Evolutionary conservation across 345 rosid species (phyloP).

Genomic region (Corchorus olitorius): DNA sequence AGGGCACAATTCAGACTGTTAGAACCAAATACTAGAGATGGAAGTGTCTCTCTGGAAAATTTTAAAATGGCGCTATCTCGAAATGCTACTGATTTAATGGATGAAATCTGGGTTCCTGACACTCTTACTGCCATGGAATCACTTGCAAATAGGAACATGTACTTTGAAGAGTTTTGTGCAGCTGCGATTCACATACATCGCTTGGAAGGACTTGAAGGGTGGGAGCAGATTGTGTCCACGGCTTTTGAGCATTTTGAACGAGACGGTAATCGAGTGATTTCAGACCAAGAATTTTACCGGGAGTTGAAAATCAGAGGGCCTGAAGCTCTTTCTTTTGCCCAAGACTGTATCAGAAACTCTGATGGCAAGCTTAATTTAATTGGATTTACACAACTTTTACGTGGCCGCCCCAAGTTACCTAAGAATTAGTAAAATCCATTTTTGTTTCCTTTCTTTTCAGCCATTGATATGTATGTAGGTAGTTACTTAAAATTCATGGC

Average conservation of each 20-base stretch:
- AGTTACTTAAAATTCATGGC: background rate
- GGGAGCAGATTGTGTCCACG: conserved; percentile 66
- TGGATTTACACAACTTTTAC: conserved; percentile 81
- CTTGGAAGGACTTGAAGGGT: conserved; percentile 69
- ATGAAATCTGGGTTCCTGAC: conserved; percentile 70
- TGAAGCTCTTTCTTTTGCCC: conserved; percentile 69
- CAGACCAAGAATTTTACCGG: conserved; percentile 60
- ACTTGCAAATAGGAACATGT: conserved; percentile 69
- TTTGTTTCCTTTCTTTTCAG: no score
- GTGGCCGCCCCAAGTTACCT: no score
- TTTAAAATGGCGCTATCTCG: conserved; percentile 65
- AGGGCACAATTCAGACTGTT: conserved; percentile 69
- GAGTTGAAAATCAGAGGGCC: conserved; percentile 73
- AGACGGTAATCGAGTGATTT: conserved; percentile 74
- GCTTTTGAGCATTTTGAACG: conserved; percentile 73
- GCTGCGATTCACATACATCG: conserved; percentile 77
- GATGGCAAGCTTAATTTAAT: conserved; percentile 88
- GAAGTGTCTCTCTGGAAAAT: conserved; percentile 70
- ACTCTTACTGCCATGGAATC: conserved; percentile 67
- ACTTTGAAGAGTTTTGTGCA: conserved; percentile 86
- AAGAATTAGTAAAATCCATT: no score
- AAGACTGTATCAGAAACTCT: conserved; percentile 76
- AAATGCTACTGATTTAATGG: conserved; percentile 69
- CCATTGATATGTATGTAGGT: conserved; percentile 16
- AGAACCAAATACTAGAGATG: conserved; percentile 63